A percentile compares a stretch with the other conserved stretches of the same genome.
Evolutionary conservation across 306 rosid species (phyloP).

Genomic region (Quercus bicolor): DNA sequence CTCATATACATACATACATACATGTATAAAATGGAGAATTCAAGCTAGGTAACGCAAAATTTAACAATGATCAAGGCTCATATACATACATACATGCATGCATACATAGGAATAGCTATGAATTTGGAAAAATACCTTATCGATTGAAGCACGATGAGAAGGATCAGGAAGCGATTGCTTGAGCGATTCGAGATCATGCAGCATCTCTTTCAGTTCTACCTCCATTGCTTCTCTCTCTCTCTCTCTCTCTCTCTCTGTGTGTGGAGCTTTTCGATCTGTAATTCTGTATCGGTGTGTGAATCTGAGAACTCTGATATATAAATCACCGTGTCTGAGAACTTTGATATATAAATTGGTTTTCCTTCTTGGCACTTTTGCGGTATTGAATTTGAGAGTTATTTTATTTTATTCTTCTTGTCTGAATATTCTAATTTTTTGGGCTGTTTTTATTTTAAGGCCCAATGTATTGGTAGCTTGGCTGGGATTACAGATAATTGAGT

Average conservation of each 20-base stretch:
- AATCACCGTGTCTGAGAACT: background rate
- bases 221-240: conserved; percentile 46
- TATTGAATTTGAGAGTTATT: too few species aligned
- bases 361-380: too few species aligned
- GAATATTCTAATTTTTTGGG: background rate
- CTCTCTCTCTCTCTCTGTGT: background rate
- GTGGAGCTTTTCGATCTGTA: background rate
- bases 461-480: background rate
- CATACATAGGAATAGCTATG: background rate
- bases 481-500: background rate
- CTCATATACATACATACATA: too few species aligned
- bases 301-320: background rate
- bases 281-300: background rate
- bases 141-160: conserved; percentile 48
- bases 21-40: background rate
- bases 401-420: too few species aligned
- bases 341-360: background rate
- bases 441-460: background rate
- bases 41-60: background rate
- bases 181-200: conserved; percentile 71
- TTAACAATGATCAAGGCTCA: background rate
- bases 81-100: too few species aligned
- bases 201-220: conserved; percentile 58
- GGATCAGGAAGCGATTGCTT: conserved; percentile 64
- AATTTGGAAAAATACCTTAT: conserved; percentile 39